Conservation (phyloP, 1,284 basidiomycete genomes). For the Irpex lacteus region DNA sequence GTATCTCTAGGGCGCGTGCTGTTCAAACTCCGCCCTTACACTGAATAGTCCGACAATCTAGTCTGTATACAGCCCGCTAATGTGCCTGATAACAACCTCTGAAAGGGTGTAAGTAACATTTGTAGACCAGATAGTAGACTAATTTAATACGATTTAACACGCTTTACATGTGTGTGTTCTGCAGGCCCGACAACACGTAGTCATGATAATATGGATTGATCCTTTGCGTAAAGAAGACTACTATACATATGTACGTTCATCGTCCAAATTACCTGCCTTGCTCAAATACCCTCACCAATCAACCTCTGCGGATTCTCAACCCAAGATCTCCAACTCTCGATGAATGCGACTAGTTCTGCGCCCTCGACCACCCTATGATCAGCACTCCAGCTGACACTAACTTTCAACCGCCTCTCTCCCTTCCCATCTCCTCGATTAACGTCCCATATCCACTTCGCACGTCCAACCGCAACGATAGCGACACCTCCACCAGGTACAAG, state of each 20-base stretch:
- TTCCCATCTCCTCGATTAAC: conserved; percentile 42
- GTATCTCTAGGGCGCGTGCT: not conserved
- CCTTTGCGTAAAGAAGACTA: too few species aligned
- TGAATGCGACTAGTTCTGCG: conserved; percentile 88
- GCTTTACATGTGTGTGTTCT: too few species aligned
- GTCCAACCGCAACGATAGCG: conserved; percentile 87
- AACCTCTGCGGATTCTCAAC: conserved; percentile 79
- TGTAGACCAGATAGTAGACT: too few species aligned
- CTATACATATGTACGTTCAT: too few species aligned
- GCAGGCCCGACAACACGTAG: too few species aligned
- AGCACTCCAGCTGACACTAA: conserved; percentile 83
- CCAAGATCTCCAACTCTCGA: conserved; percentile 85
- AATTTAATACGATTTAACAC: too few species aligned
- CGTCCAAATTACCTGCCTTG: too few species aligned
- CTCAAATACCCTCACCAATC: conserved; percentile 60
- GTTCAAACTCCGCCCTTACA: not conserved
- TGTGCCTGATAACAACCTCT: too few species aligned
- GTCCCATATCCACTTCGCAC: conserved; percentile 83
- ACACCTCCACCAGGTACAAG: conserved; percentile 87
- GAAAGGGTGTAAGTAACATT: too few species aligned
- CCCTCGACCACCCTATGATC: conserved; percentile 94
- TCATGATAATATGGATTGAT: too few species aligned
- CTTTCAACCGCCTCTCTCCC: conserved; percentile 66
- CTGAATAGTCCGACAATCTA: not conserved
- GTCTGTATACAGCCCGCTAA: too few species aligned